Conservation (phyloP, 2,329 filamentous ascomycete genomes). For the Alternaria brassicae region DNA sequence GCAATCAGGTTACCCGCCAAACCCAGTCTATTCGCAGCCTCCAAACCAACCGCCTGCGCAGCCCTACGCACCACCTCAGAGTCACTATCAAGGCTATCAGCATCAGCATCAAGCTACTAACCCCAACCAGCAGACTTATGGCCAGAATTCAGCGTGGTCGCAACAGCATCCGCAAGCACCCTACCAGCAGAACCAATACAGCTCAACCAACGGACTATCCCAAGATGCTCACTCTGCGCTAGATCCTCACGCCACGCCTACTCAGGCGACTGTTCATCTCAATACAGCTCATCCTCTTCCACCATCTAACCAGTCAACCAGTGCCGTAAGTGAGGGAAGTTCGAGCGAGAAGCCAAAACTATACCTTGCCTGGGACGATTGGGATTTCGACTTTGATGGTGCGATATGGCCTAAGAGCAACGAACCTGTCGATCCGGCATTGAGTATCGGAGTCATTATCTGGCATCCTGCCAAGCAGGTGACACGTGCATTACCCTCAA, state of each 20-base stretch:
- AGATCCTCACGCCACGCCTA: constrained; percentile 42
- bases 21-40: constrained; percentile 32
- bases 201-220: constrained; percentile 21
- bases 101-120: constrained; percentile 29
- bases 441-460: constrained; percentile 56
- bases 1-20: constrained; percentile 32
- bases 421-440: constrained; percentile 52
- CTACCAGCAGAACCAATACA: constrained; percentile 29
- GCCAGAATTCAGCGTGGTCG: constrained; percentile 35
- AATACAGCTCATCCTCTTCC: constrained; percentile 20
- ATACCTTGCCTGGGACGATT: constrained; percentile 48
- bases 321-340: constrained; percentile 24
- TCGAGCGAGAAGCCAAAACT: constrained; percentile 39
- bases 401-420: constrained; percentile 55
- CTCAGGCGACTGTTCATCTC: constrained; percentile 33
- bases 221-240: constrained; percentile 9
- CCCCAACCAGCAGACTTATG: constrained; percentile 33
- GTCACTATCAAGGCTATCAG: constrained; percentile 28
- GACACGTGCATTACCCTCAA: constrained; percentile 53
- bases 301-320: constrained; percentile 19
- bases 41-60: constrained; percentile 30
- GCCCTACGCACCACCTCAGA: constrained; percentile 29
- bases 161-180: constrained; percentile 22
- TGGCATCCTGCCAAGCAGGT: constrained; percentile 56
- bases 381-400: constrained; percentile 55